Evolutionary conservation across 495 filamentous ascomycete genomes (phyloP).

Genomic region (Penicillium bovifimosum): DNA sequence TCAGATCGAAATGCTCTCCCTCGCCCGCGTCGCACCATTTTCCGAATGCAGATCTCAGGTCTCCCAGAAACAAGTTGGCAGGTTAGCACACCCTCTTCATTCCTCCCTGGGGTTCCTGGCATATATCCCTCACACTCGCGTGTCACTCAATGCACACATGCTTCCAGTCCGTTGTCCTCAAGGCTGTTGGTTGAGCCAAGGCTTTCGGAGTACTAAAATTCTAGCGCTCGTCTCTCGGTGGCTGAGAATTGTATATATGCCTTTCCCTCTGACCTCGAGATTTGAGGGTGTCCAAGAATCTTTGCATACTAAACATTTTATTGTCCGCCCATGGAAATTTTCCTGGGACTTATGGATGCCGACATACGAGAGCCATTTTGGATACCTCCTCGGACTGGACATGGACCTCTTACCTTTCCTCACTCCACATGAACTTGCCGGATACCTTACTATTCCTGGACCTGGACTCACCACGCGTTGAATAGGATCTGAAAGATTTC

Average conservation of each 20-base stretch:
- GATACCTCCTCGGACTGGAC: constrained; percentile 16
- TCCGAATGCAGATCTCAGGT: constrained; percentile 95
- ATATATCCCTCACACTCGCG: constrained; percentile 16
- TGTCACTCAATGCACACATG: constrained; percentile 8
- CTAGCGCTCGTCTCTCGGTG: background rate
- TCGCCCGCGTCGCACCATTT: constrained; percentile 87
- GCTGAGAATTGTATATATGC: background rate
- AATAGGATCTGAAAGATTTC: constrained; percentile 98
- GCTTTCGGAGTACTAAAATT: constrained; percentile 1
- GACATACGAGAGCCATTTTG: constrained; percentile 3
- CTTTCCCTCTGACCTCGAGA: background rate
- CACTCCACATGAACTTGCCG: constrained; percentile 14
- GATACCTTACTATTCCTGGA: constrained; percentile 32
- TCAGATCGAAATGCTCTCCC: constrained; percentile 68
- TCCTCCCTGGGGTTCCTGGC: constrained; percentile 42
- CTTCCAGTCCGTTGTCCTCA: constrained; percentile 8
- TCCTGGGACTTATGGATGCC: constrained; percentile 1
- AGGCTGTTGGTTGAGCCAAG: constrained; percentile 10
- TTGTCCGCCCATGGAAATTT: background rate
- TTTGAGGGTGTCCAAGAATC: background rate
- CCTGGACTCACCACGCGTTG: constrained; percentile 38
- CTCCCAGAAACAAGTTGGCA: constrained; percentile 99
- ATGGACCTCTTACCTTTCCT: constrained; percentile 14
- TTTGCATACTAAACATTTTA: background rate
- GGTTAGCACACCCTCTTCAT: constrained; percentile 77